These are phyloP conservation scores for Pseudogymnoascus sp. DNA, from an alignment of 2,329 filamentous ascomycete species.

Conservation along the genomic window DNA sequence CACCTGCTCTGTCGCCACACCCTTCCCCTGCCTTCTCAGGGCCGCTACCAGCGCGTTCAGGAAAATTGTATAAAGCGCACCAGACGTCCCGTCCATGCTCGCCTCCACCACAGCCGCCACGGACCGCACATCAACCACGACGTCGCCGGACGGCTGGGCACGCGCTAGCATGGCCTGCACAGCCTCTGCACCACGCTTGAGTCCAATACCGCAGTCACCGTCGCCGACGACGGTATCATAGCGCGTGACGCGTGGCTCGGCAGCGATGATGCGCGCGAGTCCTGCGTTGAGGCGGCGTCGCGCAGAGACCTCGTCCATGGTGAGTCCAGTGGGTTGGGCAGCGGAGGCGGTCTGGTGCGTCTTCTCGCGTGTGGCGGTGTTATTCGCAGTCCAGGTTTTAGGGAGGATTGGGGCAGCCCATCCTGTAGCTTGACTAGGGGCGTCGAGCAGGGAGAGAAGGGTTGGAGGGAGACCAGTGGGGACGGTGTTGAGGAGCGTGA, in stretches of 20 bases:
- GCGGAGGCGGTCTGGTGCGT: constrained; percentile 24
- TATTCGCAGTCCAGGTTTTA: constrained; percentile 48
- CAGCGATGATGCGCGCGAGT: constrained; percentile 49
- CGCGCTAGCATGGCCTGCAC: constrained; percentile 36
- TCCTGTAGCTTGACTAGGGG: constrained; percentile 56
- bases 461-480: constrained; percentile 40
- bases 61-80: constrained; percentile 70
- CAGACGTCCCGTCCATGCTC: constrained; percentile 66
- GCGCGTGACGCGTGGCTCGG: constrained; percentile 56
- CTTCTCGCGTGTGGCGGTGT: constrained; percentile 26
- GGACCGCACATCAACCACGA: constrained; percentile 48
- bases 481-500: constrained; percentile 53
- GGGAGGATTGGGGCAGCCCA: constrained; percentile 54
- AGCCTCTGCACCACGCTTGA: constrained; percentile 60
- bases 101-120: constrained; percentile 58
- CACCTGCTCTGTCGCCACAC: constrained; percentile 34
- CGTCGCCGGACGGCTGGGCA: constrained; percentile 43
- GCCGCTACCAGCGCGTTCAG: constrained; percentile 58
- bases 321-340: constrained; percentile 26
- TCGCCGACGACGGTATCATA: constrained; percentile 66
- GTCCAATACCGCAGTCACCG: constrained; percentile 61
- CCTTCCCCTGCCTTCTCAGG: constrained; percentile 20
- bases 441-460: constrained; percentile 58
- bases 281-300: constrained; percentile 45
- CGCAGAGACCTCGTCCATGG: constrained; percentile 28